phyloP scores from a whole-genome alignment of 208 protist species.

The Leishmania lainsoni region DNA sequence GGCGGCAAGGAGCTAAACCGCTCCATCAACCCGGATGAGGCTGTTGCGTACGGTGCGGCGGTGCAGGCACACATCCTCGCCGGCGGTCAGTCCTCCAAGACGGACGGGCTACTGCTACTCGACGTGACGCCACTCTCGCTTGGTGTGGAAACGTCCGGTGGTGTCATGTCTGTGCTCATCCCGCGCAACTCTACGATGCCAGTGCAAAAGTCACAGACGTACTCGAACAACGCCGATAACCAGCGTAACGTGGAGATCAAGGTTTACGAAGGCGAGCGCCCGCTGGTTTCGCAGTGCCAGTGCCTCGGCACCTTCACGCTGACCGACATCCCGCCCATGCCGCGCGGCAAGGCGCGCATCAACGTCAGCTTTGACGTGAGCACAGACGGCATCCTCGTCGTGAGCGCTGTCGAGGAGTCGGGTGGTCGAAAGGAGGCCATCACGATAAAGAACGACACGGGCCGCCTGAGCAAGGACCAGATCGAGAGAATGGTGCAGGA shows the following conservation, averaged over 20 bases:
- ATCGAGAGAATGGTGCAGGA: conserved; percentile 97
- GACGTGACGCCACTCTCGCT: conserved; percentile 95
- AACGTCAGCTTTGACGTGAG: conserved; percentile 99
- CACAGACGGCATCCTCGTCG: conserved; percentile 97
- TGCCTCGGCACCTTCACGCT: conserved; percentile 96
- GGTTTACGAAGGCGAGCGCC: conserved; percentile 95
- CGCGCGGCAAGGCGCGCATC: conserved; percentile 96
- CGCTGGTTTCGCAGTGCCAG: conserved; percentile 92
- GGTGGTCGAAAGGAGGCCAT: conserved; percentile 89
- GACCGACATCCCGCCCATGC: conserved; percentile 74
- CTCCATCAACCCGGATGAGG: conserved; percentile 94
- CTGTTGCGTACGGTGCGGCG: conserved; percentile 95
- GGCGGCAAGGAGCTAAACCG: conserved; percentile 93
- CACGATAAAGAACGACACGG: conserved; percentile 97
- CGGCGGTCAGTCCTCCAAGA: conserved; percentile 66
- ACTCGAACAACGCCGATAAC: conserved; percentile 88
- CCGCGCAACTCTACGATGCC: conserved; percentile 86
- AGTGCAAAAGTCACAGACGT: conserved; percentile 86
- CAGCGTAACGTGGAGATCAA: conserved; percentile 91
- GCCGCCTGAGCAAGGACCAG: conserved; percentile 94
- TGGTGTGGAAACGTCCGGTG: conserved; percentile 92
- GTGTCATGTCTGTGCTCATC: conserved; percentile 96
- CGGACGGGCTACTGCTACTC: conserved; percentile 77
- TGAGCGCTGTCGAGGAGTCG: conserved; percentile 94
- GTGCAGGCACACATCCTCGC: conserved; percentile 97